phyloP scores from a whole-genome alignment of 176 grass and related monocot species.

The Raddia guianensis region DNA sequence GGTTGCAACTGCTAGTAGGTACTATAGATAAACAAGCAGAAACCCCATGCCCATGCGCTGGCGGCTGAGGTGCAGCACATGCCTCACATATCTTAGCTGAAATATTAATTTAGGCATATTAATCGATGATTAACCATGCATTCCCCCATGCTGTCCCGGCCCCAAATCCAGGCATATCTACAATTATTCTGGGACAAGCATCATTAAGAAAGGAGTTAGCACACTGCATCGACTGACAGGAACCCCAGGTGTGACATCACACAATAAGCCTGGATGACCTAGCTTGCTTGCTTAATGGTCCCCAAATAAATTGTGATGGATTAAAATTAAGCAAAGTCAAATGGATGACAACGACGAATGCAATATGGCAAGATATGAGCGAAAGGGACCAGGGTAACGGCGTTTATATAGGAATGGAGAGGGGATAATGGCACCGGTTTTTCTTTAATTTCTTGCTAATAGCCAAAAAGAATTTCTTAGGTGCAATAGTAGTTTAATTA shows the following conservation, averaged over 20 bases:
- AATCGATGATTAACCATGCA: not conserved
- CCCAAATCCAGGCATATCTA: not conserved
- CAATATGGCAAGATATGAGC: too few species aligned
- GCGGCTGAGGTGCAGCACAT: not conserved
- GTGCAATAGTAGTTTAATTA: too few species aligned
- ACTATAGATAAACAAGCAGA: too few species aligned
- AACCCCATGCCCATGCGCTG: not conserved
- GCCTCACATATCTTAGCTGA: not conserved
- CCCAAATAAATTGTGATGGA: not conserved
- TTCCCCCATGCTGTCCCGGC: not conserved
- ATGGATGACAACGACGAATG: not conserved
- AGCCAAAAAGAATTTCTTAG: not conserved
- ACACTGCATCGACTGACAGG: not conserved
- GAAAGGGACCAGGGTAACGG: not conserved
- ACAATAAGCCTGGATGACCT: not conserved
- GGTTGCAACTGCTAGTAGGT: not conserved
- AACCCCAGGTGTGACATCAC: too few species aligned
- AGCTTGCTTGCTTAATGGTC: not conserved
- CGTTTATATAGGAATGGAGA: not conserved
- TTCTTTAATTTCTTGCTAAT: not conserved
- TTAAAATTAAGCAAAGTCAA: not conserved
- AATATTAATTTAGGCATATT: not conserved
- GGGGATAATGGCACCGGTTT: not conserved
- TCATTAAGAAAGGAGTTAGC: not conserved
- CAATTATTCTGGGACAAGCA: not conserved